Conservation (phyloP, 108 stramenopile species). For the Parmales sp. region DNA sequence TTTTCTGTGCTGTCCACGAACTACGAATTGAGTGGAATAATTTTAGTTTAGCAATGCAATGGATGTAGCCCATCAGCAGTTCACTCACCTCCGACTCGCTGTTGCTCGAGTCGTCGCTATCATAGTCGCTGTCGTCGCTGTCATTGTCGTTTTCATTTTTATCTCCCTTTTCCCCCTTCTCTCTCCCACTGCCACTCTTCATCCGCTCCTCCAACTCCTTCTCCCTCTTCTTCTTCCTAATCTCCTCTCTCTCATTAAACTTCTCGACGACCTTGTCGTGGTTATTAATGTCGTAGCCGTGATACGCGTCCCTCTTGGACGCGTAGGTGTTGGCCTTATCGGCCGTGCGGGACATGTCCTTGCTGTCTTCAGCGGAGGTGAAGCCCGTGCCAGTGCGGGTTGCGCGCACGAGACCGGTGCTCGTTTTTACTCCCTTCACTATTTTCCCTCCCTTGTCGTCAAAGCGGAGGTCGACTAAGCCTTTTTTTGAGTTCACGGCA, state of each 20-base stretch:
- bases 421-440: constrained; percentile 60
- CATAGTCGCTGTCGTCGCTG: constrained; percentile 26
- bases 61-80: neutral
- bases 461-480: constrained; percentile 47
- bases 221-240: constrained; percentile 43
- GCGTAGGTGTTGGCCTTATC: constrained; percentile 64
- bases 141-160: too few species aligned
- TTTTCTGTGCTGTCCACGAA: constrained; percentile 71
- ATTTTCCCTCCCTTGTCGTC: constrained; percentile 67
- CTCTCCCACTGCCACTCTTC: constrained; percentile 14
- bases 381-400: constrained; percentile 28
- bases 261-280: constrained; percentile 17
- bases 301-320: constrained; percentile 79
- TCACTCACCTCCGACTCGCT: constrained; percentile 15
- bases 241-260: constrained; percentile 50
- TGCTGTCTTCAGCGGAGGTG: constrained; percentile 31
- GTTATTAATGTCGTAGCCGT: constrained; percentile 60
- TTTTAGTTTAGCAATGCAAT: neutral
- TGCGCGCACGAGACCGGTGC: constrained; percentile 32
- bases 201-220: constrained; percentile 29
- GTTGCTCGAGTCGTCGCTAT: constrained; percentile 10
- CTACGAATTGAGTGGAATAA: constrained; percentile 44
- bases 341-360: constrained; percentile 21
- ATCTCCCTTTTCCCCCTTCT: constrained; percentile 20
- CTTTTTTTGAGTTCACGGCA: constrained; percentile 51